Conservation (phyloP, 495 filamentous ascomycete species). For the Aspergillus kassunensis region DNA sequence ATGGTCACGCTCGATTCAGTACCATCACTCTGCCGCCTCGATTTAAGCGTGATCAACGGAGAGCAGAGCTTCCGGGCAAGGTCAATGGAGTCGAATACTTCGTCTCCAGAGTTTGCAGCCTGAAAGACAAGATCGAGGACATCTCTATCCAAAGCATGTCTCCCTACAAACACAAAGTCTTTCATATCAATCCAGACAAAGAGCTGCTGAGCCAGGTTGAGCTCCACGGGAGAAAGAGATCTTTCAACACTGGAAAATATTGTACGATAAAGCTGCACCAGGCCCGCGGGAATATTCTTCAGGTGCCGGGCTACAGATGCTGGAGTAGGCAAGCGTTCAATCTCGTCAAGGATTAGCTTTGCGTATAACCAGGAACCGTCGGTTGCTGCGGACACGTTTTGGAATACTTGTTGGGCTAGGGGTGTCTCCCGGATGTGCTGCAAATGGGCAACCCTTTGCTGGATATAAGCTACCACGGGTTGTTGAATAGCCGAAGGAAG, state of each 20-base stretch:
- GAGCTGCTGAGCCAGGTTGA: not conserved
- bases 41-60: not conserved
- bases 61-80: not conserved
- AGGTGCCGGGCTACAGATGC: not conserved
- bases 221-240: not conserved
- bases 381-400: not conserved
- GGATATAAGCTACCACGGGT: not conserved
- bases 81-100: not conserved
- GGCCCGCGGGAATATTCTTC: not conserved
- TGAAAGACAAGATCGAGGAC: not conserved
- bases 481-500: not conserved
- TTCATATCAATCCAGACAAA: conserved; percentile 1
- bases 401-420: not conserved
- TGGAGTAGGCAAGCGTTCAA: not conserved
- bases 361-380: not conserved
- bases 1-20: not conserved
- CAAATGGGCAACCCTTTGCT: not conserved
- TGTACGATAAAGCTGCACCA: not conserved
- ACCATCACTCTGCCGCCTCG: not conserved
- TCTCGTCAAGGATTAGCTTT: not conserved
- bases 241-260: not conserved
- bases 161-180: not conserved
- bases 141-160: not conserved
- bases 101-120: not conserved
- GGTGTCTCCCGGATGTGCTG: not conserved